Conservation (phyloP, 306 rosid species). For the Inga oerstediana region DNA sequence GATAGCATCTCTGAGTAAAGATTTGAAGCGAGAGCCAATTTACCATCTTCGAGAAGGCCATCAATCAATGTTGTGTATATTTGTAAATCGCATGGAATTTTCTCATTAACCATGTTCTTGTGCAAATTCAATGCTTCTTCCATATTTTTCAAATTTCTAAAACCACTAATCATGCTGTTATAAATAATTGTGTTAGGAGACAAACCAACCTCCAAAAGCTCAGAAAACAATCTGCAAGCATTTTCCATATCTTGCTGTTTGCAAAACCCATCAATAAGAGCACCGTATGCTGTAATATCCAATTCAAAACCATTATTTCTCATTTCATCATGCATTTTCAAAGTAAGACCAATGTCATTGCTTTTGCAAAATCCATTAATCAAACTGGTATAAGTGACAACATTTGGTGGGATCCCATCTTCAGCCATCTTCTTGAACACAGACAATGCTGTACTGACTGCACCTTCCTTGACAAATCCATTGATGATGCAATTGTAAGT, state of each 20-base stretch:
- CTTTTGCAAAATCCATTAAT: slow-evolving; percentile 68
- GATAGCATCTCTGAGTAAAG: slow-evolving; percentile 82
- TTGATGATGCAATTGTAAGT: slow-evolving; percentile 70
- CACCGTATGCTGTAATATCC: slow-evolving; percentile 62
- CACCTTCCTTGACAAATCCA: slow-evolving; percentile 71
- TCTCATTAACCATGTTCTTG: slow-evolving; percentile 60
- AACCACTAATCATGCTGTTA: slow-evolving; percentile 71
- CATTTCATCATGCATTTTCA: slow-evolving; percentile 62
- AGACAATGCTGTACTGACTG: slow-evolving; percentile 52
- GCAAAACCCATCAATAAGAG: slow-evolving; percentile 69
- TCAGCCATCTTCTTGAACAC: slow-evolving; percentile 57
- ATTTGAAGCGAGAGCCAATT: slow-evolving; percentile 56
- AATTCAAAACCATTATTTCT: slow-evolving; percentile 55
- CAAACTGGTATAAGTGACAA: slow-evolving; percentile 68
- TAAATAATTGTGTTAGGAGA: slow-evolving; percentile 68
- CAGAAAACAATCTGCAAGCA: slow-evolving; percentile 59
- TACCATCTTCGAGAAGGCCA: slow-evolving; percentile 62
- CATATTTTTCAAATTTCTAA: slow-evolving; percentile 61
- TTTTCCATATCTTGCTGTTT: slow-evolving; percentile 69
- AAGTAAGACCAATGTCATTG: slow-evolving; percentile 64
- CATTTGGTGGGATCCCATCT: slow-evolving; percentile 62
- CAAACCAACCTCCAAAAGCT: slow-evolving; percentile 70
- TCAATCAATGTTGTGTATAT: slow-evolving; percentile 70
- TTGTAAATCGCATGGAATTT: slow-evolving; percentile 63
- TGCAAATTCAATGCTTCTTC: slow-evolving; percentile 62